Evolutionary conservation across 1,284 basidiomycete species (phyloP), one percentile per base, ranked within the genome.

Genomic region (Mycena citricolor): DNA sequence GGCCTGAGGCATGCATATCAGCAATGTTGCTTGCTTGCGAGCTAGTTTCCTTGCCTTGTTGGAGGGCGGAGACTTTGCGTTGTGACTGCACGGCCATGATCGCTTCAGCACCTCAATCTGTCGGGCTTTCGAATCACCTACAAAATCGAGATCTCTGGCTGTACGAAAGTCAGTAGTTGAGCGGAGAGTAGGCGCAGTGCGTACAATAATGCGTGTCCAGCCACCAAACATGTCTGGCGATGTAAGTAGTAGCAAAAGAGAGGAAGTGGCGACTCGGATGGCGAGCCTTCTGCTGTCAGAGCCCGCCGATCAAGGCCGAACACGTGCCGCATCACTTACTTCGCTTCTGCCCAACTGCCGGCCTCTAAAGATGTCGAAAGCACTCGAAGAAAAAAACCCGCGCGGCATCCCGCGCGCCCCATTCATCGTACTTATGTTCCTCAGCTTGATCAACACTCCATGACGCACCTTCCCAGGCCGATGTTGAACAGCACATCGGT

Each of bases 381-480:
- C 38, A 44, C 8, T 39, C 4, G 63, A 70, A 32, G 67, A 80
- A 52, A 82, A 83, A 58, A 97, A 95, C 58, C 83, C 92, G 1
- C 74, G 94, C 41, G 94, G 94, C 2, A 98, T 99, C 47, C 94
- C 94, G 11, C 84, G 86, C 63, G 94, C 95, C 4, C 90, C 92
- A 0, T 99, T 99, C 62, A 88, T 98, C 47, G 94, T 97, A 60
- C 58, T 88, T 79, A 14, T 43, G 22, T 8, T 13, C 39, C 14
- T 24, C 44, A 7, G n/a, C 8, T 21, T 17, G 20, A 2, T 33
- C n/a, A 6, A 19, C 19, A 29, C 17, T 36, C 29, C 39, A 7
- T 54, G 20, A 37, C 39, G 39, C 37, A 11, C n/a, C 31, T 23
- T 17, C 39, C 17, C 49, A 74, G 72, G 65, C 68, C 49, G 83